Evolutionary conservation across 2,329 filamentous ascomycete genomes (phyloP).

Genomic region (Ceratocystis albifundus): DNA sequence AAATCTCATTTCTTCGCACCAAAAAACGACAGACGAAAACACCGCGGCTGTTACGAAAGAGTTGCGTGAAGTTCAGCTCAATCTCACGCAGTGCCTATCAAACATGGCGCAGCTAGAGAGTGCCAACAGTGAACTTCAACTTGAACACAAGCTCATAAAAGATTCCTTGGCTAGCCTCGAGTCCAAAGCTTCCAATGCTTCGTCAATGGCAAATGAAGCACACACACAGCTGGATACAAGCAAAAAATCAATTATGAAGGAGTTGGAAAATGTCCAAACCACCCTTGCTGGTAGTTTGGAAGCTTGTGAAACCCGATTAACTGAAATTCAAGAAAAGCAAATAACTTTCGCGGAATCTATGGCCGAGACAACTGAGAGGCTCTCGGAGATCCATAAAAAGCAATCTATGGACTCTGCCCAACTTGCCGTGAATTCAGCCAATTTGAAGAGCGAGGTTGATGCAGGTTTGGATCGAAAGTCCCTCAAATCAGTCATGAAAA

Average conservation of each 20-base stretch:
- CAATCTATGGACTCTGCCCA: background rate
- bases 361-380: background rate
- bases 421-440: background rate
- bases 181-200: background rate
- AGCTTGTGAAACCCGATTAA: background rate
- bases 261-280: background rate
- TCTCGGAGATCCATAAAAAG: background rate
- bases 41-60: background rate
- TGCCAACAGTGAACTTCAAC: background rate
- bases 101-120: background rate
- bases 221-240: background rate
- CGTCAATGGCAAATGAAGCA: background rate
- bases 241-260: background rate
- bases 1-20: background rate
- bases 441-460: background rate
- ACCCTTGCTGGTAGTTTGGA: background rate
- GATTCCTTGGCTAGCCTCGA: background rate
- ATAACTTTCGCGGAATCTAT: background rate
- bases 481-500: constrained; percentile 5
- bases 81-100: background rate
- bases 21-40: background rate
- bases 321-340: background rate
- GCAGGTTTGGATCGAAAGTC: background rate
- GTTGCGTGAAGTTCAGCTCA: constrained; percentile 1
- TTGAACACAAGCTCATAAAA: background rate